A percentile compares a stretch with the other conserved stretches of the same genome.
These are phyloP conservation scores for Chrysopogon serrulatus DNA, from an alignment of 176 grass and related monocot species.

Conservation along the genomic window DNA sequence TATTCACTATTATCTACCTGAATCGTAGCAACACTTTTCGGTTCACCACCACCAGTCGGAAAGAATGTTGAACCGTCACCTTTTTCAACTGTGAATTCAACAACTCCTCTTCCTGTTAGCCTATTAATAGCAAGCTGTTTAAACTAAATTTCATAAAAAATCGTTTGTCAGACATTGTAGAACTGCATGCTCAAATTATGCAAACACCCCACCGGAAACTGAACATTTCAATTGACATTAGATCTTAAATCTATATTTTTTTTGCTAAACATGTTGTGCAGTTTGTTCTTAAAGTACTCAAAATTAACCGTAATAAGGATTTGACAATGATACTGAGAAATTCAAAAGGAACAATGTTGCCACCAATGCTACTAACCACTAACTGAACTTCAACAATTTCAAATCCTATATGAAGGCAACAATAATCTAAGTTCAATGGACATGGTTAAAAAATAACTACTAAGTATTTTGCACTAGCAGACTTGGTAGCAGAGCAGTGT, in stretches of 20 bases:
- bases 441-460: not conserved
- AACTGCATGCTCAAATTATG: not conserved
- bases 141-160: conserved; percentile 29
- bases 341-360: not conserved
- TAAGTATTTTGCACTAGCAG: not conserved
- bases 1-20: conserved; percentile 51
- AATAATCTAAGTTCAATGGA: not conserved
- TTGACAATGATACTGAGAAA: not conserved
- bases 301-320: not conserved
- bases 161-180: conserved; percentile 16
- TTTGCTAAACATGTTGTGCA: not conserved
- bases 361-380: not conserved
- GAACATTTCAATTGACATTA: not conserved
- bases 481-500: not conserved
- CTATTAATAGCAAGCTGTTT: conserved; percentile 48
- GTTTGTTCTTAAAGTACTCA: not conserved
- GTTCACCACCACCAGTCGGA: conserved; percentile 79
- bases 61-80: conserved; percentile 84
- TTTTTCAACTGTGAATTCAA: conserved; percentile 97
- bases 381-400: not conserved
- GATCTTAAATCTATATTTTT: not conserved
- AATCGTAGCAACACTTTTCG: conserved; percentile 71
- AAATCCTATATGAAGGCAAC: not conserved
- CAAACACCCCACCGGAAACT: not conserved
- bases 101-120: conserved; percentile 86